Evolutionary conservation across 495 filamentous ascomycete species (phyloP).

Genomic region (Penicillium nucicola): DNA sequence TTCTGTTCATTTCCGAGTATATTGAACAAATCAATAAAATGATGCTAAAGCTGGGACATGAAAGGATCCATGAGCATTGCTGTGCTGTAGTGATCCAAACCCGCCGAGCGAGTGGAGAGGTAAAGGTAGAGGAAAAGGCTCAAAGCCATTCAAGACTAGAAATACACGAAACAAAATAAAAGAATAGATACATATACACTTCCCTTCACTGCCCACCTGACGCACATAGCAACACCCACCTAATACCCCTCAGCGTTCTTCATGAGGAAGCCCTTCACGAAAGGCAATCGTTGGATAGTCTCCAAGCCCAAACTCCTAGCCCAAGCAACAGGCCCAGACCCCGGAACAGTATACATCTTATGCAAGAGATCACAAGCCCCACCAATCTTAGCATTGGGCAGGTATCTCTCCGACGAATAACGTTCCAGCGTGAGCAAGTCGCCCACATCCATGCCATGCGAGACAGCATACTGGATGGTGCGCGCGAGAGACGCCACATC

Average conservation of each 20-base stretch:
- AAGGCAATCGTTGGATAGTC: constrained; percentile 71
- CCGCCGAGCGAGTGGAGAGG: too few relatives aligned
- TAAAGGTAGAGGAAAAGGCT: background rate
- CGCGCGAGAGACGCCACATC: constrained; percentile 75
- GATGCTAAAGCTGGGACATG: too few relatives aligned
- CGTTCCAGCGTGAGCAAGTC: constrained; percentile 67
- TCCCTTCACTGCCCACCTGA: constrained; percentile 4
- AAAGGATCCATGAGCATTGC: too few relatives aligned
- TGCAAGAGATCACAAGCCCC: constrained; percentile 92
- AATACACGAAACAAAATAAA: constrained; percentile 17
- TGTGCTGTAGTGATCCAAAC: too few relatives aligned
- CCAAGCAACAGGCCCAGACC: constrained; percentile 70
- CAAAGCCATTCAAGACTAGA: constrained; percentile 8
- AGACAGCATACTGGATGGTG: constrained; percentile 72
- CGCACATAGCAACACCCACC: background rate
- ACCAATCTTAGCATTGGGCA: constrained; percentile 77
- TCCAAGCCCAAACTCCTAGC: constrained; percentile 73
- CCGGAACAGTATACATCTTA: constrained; percentile 76
- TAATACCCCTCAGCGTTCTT: constrained; percentile 70
- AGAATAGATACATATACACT: constrained; percentile 3
- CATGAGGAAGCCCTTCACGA: constrained; percentile 86
- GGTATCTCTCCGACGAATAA: constrained; percentile 76
- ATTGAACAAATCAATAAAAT: too few relatives aligned
- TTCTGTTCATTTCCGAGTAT: too few relatives aligned
- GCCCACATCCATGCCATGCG: constrained; percentile 83